Percentiles rank a stretch among this genome's conserved stretches.
Conservation (phyloP, 2,329 filamentous ascomycete genomes). For the Paraphoma chrysanthemicola region DNA sequence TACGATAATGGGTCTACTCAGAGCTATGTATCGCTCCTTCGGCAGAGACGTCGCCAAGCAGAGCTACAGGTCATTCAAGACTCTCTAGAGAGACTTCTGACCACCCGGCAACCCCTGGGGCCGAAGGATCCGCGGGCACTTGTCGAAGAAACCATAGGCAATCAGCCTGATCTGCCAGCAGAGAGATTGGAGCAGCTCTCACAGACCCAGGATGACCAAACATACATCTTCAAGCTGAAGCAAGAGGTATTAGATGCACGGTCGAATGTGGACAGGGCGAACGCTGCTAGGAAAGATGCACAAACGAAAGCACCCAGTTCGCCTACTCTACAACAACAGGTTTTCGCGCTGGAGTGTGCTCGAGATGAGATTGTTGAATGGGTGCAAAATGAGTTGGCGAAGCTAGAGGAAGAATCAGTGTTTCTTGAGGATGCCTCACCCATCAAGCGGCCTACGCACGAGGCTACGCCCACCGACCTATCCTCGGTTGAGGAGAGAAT, state of each 20-base stretch:
- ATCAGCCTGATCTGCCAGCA: slow-evolving; percentile 47
- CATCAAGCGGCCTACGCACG: slow-evolving; percentile 27
- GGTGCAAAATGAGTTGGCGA: slow-evolving; percentile 58
- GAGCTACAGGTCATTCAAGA: slow-evolving; percentile 57
- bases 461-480: slow-evolving; percentile 14
- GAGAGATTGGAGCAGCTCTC: slow-evolving; percentile 35
- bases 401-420: slow-evolving; percentile 47
- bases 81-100: slow-evolving; percentile 50
- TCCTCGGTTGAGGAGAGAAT: slow-evolving; percentile 33
- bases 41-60: slow-evolving; percentile 53
- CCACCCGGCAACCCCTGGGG: slow-evolving; percentile 41
- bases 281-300: slow-evolving; percentile 24
- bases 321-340: slow-evolving; percentile 34
- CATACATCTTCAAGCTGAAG: slow-evolving; percentile 45
- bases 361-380: slow-evolving; percentile 59
- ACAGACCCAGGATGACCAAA: slow-evolving; percentile 28
- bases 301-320: slow-evolving; percentile 5
- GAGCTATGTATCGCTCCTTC: slow-evolving; percentile 54
- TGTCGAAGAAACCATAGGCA: slow-evolving; percentile 40
- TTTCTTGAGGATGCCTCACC: slow-evolving; percentile 44
- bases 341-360: slow-evolving; percentile 52
- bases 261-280: slow-evolving; percentile 40
- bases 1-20: slow-evolving; percentile 36
- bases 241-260: slow-evolving; percentile 48
- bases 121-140: slow-evolving; percentile 33